Base-by-base conservation (phyloP, 495 filamentous ascomycete species). In the Rusavskia elegans region DNA sequence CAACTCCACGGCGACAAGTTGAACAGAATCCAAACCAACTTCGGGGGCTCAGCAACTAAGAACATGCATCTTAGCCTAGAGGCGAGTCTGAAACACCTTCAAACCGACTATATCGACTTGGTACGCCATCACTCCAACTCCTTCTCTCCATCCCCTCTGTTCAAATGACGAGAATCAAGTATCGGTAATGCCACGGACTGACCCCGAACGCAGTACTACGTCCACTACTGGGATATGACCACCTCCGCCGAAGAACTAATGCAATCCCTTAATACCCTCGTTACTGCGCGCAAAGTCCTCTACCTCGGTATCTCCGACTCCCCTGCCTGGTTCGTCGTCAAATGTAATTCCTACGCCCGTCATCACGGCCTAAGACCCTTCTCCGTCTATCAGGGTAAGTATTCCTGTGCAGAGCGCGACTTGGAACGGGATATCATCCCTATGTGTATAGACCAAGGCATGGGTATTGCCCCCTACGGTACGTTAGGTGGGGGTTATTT, bases 221-320 rank as follows among this genome's bases (percentile, higher is more conserved):
- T 81, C 16, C 78, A 81, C 60, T 77, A 70, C 70, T 81, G 76
- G 76, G 77, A 80, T 57, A 64, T 66, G 30, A 68, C 69, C 8
- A 77, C 73, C 27, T 74, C 75, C 5, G 72, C 83, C 49, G 68
- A 76, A 46, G 80, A 84, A 53, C 42, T 83, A 29, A 80, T 84
- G 77, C 66, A 77, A 48, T 63, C 69, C 0, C 68, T 83, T 38
- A 72, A 84, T 55, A 63, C 72, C 50, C 66, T 81, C n/a, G 75
- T 82, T 25, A 53, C 64, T 25, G 61, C 69, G 29, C 77, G 79
- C 10, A 82, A 84, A 57, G 76, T 82, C 4, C 58, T 82, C 51
- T 83, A 83, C 54, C 66, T 84, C 0, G 80, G 80, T n/a, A 71
- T 81, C 48, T 76, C 70, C 29, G 77, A 83, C 57, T 71, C 71